These are phyloP conservation scores for Jamesozyma rosinii DNA, from an alignment of 805 yeast genomes.

Conservation along the genomic window DNA sequence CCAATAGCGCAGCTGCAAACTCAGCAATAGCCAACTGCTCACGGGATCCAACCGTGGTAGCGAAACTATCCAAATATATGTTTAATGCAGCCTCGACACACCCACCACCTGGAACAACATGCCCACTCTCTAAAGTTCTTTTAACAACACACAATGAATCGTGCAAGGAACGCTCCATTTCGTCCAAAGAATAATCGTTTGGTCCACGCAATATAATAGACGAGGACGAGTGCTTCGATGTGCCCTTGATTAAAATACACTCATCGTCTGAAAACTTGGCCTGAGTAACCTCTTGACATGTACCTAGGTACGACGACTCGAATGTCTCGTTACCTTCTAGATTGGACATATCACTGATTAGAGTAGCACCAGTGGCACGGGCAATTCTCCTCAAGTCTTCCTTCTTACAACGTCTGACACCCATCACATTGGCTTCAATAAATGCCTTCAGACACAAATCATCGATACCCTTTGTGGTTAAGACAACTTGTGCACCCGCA, in stretches of 20 bases:
- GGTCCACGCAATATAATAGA: slow-evolving; percentile 93
- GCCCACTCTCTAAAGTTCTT: slow-evolving; percentile 88
- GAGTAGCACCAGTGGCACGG: slow-evolving; percentile 93
- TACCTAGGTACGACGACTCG: slow-evolving; percentile 75
- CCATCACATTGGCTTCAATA: slow-evolving; percentile 87
- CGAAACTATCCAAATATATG: slow-evolving; percentile 90
- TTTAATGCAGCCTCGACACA: slow-evolving; percentile 96
- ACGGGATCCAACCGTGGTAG: slow-evolving; percentile 94
- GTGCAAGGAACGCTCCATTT: slow-evolving; percentile 95
- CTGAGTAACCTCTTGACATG: slow-evolving; percentile 85
- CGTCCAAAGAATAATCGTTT: slow-evolving; percentile 90
- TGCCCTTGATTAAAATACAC: slow-evolving; percentile 84
- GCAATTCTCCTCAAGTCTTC: slow-evolving; percentile 96
- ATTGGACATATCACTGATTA: slow-evolving; percentile 78
- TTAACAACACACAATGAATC: slow-evolving; percentile 92
- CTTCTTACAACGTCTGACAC: slow-evolving; percentile 92
- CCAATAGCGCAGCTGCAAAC: slow-evolving; percentile 80
- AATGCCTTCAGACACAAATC: slow-evolving; percentile 85
- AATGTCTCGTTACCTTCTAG: slow-evolving; percentile 93
- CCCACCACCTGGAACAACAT: slow-evolving; percentile 98
- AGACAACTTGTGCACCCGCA: slow-evolving; percentile 87
- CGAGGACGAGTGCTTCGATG: slow-evolving; percentile 82
- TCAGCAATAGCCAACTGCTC: slow-evolving; percentile 98
- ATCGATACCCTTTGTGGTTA: slow-evolving; percentile 92
- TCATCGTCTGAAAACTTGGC: slow-evolving; percentile 91